Evolutionary conservation across 1,139 yeast genomes (phyloP), one percentile per base, ranked within the genome.

Genomic region (Lodderomyces pseudojiufengensis): DNA sequence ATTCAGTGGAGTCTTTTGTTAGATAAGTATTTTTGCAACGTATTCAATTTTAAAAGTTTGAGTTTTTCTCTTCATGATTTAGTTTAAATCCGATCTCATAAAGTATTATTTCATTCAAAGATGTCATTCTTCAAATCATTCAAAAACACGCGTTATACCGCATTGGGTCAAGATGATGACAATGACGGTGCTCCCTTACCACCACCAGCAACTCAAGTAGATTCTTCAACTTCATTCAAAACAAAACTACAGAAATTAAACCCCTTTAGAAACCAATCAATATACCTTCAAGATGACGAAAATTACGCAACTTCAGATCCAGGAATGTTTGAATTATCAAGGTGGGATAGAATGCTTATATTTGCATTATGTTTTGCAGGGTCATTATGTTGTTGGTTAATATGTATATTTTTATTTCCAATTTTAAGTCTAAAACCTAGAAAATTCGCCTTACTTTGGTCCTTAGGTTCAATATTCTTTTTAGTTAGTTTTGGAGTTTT

Each of bases 401-500:
- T 78, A 14, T 76, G 83, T 48, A 64, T 78, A 35, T 62, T 76
- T 41, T 57, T 78, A 35, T 73, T 78, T 55, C 84, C 84, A 1
- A 61, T 78, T 9, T 57, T 78, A 32, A 59, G 77, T 2, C 54
- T 77, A 30, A 76, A 72, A 49, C 84, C 84, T 0, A 56, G 74
- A 32, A 78, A 78, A 50, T 78, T 78, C 55, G 80, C 82, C 13
- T 48, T 76, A 13, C 58, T 78, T 33, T 78, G 84, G 81, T 72
- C 82, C 0, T 51, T 78, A 31, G 84, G 85, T 0, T 75, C 81
- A 6, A 62, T 76, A 2, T 63, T 78, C 45, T 78, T 78, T 55
- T 51, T 78, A 39, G 63, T 70, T 5, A 71, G 82, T 41, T 78
- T 78, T 50, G 80, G 78, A 3, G 72, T 78, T 0, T 54, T 78